Evolutionary conservation across 148 eudicot species (phyloP).

Genomic region (Drosera capensis): DNA sequence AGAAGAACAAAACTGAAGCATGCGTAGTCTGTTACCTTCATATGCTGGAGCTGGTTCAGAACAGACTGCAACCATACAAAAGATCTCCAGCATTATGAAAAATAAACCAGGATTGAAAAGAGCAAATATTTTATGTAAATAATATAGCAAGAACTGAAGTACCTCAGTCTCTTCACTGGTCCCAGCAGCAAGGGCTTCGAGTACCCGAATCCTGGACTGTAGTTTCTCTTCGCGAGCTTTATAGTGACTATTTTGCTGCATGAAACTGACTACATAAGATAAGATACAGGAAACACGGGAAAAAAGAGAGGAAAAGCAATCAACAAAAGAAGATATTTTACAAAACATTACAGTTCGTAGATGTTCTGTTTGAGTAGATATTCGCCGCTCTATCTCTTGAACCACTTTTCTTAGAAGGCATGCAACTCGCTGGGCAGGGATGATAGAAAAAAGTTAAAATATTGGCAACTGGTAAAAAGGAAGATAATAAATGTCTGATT

Average conservation of each 20-base stretch:
- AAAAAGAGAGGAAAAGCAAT: too few species aligned
- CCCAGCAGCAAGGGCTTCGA: slow-evolving; percentile 86
- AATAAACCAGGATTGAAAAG: background rate
- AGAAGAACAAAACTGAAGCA: background rate
- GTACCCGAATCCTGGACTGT: slow-evolving; percentile 71
- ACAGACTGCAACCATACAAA: slow-evolving; percentile 34
- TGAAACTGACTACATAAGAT: slow-evolving; percentile 1
- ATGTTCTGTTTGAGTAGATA: slow-evolving; percentile 88
- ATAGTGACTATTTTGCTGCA: slow-evolving; percentile 78
- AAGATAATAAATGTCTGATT: slow-evolving; percentile 4
- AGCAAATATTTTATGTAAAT: background rate
- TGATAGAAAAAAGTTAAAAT: background rate
- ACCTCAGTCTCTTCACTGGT: slow-evolving; percentile 80
- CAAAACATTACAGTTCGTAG: slow-evolving; percentile 56
- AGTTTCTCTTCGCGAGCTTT: slow-evolving; percentile 85
- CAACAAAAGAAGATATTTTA: background rate
- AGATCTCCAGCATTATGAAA: background rate
- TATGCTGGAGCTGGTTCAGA: slow-evolving; percentile 54
- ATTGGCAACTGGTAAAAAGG: background rate
- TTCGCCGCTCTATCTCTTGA: slow-evolving; percentile 87
- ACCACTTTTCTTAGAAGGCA: slow-evolving; percentile 81
- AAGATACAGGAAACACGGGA: background rate
- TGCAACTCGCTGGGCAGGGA: slow-evolving; percentile 54
- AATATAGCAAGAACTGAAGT: slow-evolving; percentile 1
- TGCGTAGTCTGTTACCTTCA: slow-evolving; percentile 30